phyloP scores from a whole-genome alignment of 1,284 basidiomycete species.

The Caloboletus inedulis region DNA sequence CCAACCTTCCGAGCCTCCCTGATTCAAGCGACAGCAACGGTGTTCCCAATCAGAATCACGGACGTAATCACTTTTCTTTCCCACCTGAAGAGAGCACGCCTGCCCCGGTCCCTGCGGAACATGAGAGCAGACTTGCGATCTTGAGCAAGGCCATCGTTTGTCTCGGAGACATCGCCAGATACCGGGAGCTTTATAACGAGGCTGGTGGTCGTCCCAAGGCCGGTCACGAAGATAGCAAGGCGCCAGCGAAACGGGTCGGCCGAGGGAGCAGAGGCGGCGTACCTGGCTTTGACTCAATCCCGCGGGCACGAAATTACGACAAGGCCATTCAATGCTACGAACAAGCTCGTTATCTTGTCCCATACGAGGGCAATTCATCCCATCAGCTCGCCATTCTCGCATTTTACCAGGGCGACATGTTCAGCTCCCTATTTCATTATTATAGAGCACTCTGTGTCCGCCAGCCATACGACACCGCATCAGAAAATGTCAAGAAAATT shows the following conservation, averaged over 20 bases:
- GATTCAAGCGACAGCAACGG: constrained; percentile 27
- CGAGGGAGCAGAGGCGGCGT: constrained; percentile 47
- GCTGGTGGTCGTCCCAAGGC: constrained; percentile 59
- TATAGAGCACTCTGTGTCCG: constrained; percentile 89
- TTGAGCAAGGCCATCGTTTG: constrained; percentile 88
- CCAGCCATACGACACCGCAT: constrained; percentile 83
- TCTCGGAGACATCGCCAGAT: constrained; percentile 91
- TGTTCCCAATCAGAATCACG: constrained; percentile 16
- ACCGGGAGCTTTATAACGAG: constrained; percentile 87
- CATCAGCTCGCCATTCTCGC: constrained; percentile 95
- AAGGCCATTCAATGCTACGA: constrained; percentile 81
- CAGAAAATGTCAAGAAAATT: constrained; percentile 78
- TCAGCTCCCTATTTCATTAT: constrained; percentile 81
- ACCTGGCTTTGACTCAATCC: constrained; percentile 38
- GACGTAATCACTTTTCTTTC: constrained; percentile 55
- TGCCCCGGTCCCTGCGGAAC: constrained; percentile 50
- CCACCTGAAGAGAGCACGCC: constrained; percentile 47
- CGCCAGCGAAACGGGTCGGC: constrained; percentile 38
- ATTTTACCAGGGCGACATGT: constrained; percentile 80
- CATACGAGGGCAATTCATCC: constrained; percentile 82
- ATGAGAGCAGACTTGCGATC: constrained; percentile 61
- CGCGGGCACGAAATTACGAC: constrained; percentile 64
- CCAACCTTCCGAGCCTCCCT: constrained; percentile 33
- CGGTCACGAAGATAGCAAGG: constrained; percentile 56
- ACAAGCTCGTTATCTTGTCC: constrained; percentile 77